Evolutionary conservation across 148 eudicot species (phyloP), one percentile per base, ranked within the genome.

Genomic region (Rhododendron ferrugineum): DNA sequence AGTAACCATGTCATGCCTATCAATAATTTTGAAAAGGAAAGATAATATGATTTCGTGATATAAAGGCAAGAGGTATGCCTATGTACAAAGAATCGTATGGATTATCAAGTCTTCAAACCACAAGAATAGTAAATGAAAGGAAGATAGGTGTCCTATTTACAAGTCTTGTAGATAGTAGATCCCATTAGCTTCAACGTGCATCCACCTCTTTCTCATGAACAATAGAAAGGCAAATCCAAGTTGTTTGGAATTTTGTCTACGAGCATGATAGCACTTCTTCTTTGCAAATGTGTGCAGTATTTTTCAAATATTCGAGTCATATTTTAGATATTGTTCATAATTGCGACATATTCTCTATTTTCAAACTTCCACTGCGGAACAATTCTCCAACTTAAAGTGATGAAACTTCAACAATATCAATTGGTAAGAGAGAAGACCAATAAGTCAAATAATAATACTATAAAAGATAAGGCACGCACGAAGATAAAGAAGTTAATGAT

Each of bases 1-100:
- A 83, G 64, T 40, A 84, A 86, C 73, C 44, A 74, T 78, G 47
- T 46, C 58, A 68, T 58, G 64, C 58, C 52, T 76, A 40, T 62
- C 23, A 40, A 78, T 83, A 9, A 20, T 47, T 83, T 68, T 18
- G 26, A 70, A 23, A 46, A 78, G 52, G 78, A 20, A 22, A 42
- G 49, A 7, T 22, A 42, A 10, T n/a, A 42, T 18, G 79, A 75
- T 75, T 42, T 40, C 49, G 3, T 76, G 49, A 37, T 40, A 40
- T 42, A 23, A 76, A 42, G 28, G 28, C 79, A 76, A 14, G 52
- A 42, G 79, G 76, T 72, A 72, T 32, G 30, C 40, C 40, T 2
- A 40, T 76, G 28, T 44, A 42, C 44, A 42, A 22, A 75, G n/a
- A 73, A 36, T 34, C 1, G 20, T 6, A 36, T 7, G 78, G 46